Base-by-base conservation (phyloP, 495 filamentous ascomycete species). In the Friedmanniomyces endolithicus region DNA sequence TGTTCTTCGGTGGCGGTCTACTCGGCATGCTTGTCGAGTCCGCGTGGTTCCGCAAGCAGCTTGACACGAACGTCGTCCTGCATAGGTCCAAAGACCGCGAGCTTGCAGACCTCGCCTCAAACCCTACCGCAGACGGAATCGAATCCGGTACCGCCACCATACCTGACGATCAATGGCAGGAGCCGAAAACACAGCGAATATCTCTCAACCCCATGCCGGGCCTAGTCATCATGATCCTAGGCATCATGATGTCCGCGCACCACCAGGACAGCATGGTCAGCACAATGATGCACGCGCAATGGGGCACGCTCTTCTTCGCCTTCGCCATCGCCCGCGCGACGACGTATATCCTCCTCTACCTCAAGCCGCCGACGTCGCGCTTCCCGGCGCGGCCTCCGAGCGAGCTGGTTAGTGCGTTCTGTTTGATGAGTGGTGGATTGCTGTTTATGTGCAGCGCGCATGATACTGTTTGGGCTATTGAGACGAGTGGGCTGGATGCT, bases 11-110 rank as follows among this genome's bases (percentile, higher is more conserved):
- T 49, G 90, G 89, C 59, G 92, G 92, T n/a, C 53, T 88, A 79
- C 84, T 84, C 52, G 88, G 92, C n/a, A 94, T 96, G 84, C 82
- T 96, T 39, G 78, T 97, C 64, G 90, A 96, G 65, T 95, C 88
- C 4, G 73, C 68, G 29, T 69, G 73, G 40, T 75, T 94, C 57
- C 79, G 85, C 23, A 72, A 79, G 9, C 74, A 88, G 34, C 72
- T 95, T 20, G 94, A 90, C 65, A 75, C 71, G 11, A 80, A 80
- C 27, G 63, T 84, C 46, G 70, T 80, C 11, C 7, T 41, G 48
- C 53, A 56, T 11, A 48, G 52, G 43, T 14, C 23, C 33, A 22
- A 34, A 16, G 54, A 46, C n/a, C 7, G 14, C 9, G 3, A 29
- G 48, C 31, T 45, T 33, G 22, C 19, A 41, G 64, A 59, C 12